A percentile compares a stretch with the other conserved stretches of the same genome.
phyloP scores from a whole-genome alignment of 1,284 basidiomycete species.

The Ganoderma multipileum region DNA sequence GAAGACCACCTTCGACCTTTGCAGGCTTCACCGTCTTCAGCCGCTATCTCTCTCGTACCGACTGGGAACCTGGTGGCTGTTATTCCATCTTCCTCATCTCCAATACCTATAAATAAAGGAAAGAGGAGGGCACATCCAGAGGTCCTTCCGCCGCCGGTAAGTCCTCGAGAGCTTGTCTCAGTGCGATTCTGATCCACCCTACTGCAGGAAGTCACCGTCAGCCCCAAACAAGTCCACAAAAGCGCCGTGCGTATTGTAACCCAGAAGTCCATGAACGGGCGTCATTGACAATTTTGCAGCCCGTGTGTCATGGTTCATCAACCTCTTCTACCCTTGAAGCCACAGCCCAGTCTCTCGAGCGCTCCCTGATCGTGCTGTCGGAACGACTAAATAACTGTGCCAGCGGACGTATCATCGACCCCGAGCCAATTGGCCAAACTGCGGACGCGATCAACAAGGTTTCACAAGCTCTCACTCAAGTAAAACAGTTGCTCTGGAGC shows the following conservation, averaged over 20 bases:
- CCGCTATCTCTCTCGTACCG: conserved; percentile 11
- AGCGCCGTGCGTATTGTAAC: conserved; percentile 2
- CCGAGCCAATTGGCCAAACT: conserved; percentile 57
- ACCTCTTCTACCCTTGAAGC: conserved; percentile 43
- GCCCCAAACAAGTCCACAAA: neutral
- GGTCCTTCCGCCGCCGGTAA: conserved; percentile 5
- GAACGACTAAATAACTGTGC: conserved; percentile 55
- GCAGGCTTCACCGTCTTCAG: conserved; percentile 12
- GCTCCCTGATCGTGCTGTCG: conserved; percentile 60
- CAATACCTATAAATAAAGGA: conserved; percentile 14
- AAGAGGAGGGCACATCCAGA: conserved; percentile 14
- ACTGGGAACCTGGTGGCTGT: neutral
- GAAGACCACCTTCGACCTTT: conserved; percentile 54
- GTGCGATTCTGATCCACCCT: neutral
- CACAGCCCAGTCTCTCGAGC: conserved; percentile 57
- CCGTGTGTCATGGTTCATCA: conserved; percentile 20
- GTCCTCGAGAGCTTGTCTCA: neutral
- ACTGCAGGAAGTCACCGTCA: neutral
- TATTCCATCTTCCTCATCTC: conserved; percentile 1
- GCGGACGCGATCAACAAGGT: conserved; percentile 78
- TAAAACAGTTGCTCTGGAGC: conserved; percentile 59
- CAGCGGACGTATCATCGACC: conserved; percentile 51
- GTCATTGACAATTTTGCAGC: conserved; percentile 22
- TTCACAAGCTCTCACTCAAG: conserved; percentile 64
- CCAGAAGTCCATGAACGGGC: conserved; percentile 3